A percentile compares a stretch with the other conserved stretches of the same genome.
Evolutionary conservation across 192 early-diverging fungal species (phyloP).

Genomic region (Bifiguratus adelaidae): DNA sequence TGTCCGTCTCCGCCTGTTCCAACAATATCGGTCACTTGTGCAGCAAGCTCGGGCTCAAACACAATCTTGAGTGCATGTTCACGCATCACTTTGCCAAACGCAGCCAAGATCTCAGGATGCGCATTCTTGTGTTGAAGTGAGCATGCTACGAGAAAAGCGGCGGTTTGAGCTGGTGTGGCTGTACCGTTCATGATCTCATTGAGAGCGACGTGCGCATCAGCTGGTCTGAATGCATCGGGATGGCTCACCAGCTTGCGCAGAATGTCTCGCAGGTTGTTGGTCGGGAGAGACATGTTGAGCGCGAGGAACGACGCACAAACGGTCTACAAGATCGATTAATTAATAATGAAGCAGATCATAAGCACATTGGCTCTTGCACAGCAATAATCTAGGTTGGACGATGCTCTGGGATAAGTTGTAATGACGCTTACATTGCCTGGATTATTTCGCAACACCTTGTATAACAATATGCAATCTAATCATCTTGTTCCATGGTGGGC

Average conservation of each 20-base stretch:
- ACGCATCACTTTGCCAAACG: slow-evolving; percentile 65
- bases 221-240: slow-evolving; percentile 48
- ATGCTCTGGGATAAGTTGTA: too few species aligned
- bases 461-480: slow-evolving; percentile 15
- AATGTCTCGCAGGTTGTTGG: too few species aligned
- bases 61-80: slow-evolving; percentile 48
- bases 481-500: slow-evolving; percentile 42
- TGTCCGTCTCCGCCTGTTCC: slow-evolving; percentile 99
- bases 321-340: too few species aligned
- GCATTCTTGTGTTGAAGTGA: slow-evolving; percentile 59
- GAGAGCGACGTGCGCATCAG: slow-evolving; percentile 46
- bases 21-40: slow-evolving; percentile 76
- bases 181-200: slow-evolving; percentile 67
- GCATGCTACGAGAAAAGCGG: slow-evolving; percentile 76
- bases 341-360: too few species aligned
- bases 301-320: too few species aligned
- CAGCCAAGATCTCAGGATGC: slow-evolving; percentile 69
- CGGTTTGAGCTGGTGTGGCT: slow-evolving; percentile 76
- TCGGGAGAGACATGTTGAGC: too few species aligned
- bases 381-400: too few species aligned
- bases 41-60: slow-evolving; percentile 29
- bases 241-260: slow-evolving; percentile 48
- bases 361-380: too few species aligned
- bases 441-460: too few species aligned
- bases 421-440: too few species aligned